Base-by-base conservation (phyloP, 208 protist species). In the Leptomonas seymouri region DNA sequence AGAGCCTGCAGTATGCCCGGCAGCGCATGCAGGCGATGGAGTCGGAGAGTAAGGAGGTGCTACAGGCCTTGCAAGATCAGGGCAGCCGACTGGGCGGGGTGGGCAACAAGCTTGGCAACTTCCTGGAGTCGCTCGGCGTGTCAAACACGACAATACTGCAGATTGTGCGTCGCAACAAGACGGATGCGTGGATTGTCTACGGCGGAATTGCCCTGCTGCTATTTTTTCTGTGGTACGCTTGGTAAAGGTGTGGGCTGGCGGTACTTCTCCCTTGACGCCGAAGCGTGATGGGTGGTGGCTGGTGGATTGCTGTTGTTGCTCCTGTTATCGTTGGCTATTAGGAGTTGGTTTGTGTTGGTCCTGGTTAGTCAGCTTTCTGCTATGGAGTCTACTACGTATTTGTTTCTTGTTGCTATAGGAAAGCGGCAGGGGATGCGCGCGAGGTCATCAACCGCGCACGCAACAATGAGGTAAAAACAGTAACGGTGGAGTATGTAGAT, bases 101-200 rank as follows among this genome's bases (percentile, higher is more conserved):
- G 0, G 82, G 80, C 0, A 78, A 79, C 60, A 91, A 89, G 41
- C 67, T 92, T 23, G 81, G 72, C 4, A 74, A 85, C 60, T 30
- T 95, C 59, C 68, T 95, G 34, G 90, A 95, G 67, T 84, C 90
- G 61, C 46, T 95, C 25, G 90, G 86, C 2, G 79, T 95, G 25
- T 89, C 90, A 11, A 93, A 95, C 71, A 89, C 77, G 28, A 93
- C 87, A 0, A 81, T 93, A 61, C 34, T 87, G 41, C 86, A 91
- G 23, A 89, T 95, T 75, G 74, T 95, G 50, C 85, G 90, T 2
- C 86, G 87, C 39, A 95, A 95, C 72, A 74, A 84, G 72, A 63
- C 80, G 30, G 90, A 95, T 56, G 87, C 90, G 65, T 95, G 87
- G 84, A 54, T 95, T 7, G 87, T 95, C 9, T 95, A 91, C 57